Evolutionary conservation across 495 filamentous ascomycete genomes (phyloP).

Genomic region (Hypoxylon fragiforme): DNA sequence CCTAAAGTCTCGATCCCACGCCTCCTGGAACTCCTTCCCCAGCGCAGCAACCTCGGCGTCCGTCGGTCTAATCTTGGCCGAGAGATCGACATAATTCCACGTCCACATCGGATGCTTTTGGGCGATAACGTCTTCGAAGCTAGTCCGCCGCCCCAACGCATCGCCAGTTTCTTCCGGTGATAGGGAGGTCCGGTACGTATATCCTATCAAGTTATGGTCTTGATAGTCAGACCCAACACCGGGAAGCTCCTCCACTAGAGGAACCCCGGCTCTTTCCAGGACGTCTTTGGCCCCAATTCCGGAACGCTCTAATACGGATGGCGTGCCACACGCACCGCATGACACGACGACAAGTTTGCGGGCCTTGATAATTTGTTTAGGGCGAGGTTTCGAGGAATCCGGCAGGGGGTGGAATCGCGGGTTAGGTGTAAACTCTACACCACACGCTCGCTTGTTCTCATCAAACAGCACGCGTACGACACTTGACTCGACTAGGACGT

Average conservation of each 20-base stretch:
- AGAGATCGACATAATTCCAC: constrained; percentile 54
- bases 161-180: constrained; percentile 44
- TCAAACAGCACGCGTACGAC: constrained; percentile 58
- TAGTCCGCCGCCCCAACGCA: constrained; percentile 31
- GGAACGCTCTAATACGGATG: constrained; percentile 63
- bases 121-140: constrained; percentile 25
- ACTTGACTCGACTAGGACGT: constrained; percentile 54
- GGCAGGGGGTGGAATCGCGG: constrained; percentile 26
- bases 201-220: constrained; percentile 49
- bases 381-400: constrained; percentile 4
- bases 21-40: constrained; percentile 44
- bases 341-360: constrained; percentile 59
- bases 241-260: constrained; percentile 44
- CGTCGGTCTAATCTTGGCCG: constrained; percentile 47
- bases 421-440: constrained; percentile 50
- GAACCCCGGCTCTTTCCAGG: constrained; percentile 41
- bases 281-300: constrained; percentile 54
- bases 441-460: constrained; percentile 45
- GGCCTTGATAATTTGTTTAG: constrained; percentile 46
- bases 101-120: constrained; percentile 39
- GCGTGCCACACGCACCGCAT: constrained; percentile 59
- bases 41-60: constrained; percentile 46
- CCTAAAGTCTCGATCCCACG: constrained; percentile 53
- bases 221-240: constrained; percentile 56
- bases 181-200: constrained; percentile 37